Conservation (phyloP, 192 early-diverging fungal genomes). For the Linnemannia exigua region DNA sequence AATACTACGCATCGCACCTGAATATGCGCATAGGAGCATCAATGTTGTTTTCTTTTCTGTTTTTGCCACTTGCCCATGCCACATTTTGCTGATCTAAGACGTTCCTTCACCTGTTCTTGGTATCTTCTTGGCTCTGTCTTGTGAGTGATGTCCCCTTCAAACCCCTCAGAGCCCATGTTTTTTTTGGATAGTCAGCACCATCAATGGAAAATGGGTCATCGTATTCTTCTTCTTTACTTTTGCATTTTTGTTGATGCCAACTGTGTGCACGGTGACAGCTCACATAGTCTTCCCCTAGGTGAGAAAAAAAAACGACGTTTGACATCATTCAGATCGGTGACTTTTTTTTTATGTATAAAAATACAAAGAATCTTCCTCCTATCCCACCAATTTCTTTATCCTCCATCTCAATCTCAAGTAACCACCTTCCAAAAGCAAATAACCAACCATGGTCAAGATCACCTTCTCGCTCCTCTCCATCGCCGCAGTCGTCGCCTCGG, state of each 20-base stretch:
- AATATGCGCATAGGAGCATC: neutral
- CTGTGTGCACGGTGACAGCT: constrained; percentile 5
- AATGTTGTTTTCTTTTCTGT: neutral
- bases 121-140: constrained; percentile 1
- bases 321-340: neutral
- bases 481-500: constrained; percentile 24
- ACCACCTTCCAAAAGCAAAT: constrained; percentile 2
- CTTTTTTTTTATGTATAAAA: constrained; percentile 14
- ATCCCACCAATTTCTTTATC: constrained; percentile 7
- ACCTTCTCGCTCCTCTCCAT: constrained; percentile 14
- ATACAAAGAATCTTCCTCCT: neutral
- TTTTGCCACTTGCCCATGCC: neutral
- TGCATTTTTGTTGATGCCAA: neutral
- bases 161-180: neutral
- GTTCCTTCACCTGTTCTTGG: neutral
- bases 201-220: neutral
- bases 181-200: constrained; percentile 1
- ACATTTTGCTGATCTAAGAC: constrained; percentile 3
- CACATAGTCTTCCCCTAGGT: neutral
- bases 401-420: constrained; percentile 7
- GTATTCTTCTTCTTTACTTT: neutral
- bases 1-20: neutral
- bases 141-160: neutral
- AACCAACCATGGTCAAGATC: constrained; percentile 28
- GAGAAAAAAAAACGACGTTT: constrained; percentile 12